Base-by-base conservation (phyloP, 2,329 filamentous ascomycete species). In the Venturiaceae sp. region DNA sequence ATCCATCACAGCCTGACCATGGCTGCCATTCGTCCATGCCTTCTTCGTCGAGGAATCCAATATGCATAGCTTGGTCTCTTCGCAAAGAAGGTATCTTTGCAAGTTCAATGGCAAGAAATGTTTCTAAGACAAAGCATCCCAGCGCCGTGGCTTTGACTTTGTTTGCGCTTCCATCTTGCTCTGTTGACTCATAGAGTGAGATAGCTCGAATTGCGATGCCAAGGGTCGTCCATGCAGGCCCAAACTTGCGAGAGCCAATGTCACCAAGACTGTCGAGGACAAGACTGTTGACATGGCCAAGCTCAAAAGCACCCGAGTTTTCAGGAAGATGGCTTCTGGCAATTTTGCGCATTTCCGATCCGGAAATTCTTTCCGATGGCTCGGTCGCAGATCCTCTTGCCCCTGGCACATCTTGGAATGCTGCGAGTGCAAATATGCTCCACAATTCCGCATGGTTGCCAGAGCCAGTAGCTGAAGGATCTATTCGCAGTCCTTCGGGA, bases 11-110 rank as follows among this genome's bases (percentile, higher is more conserved):
- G 28, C 83, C 80, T 19, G 77, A 76, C 87, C 87, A 90, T 1
- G 84, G 83, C 63, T 87, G 83, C 86, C 86, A 90, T 71, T 90
- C 86, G 65, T 90, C 87, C 21, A 86, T 72, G 1, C 84, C 84
- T 63, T 87, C 83, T 67, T 88, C 84, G 28, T 82, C 76, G 2
- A 87, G 72, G 2, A 72, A 69, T 9, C 78, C 77, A 32, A 77
- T 66, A 37, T 70, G 68, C n/a, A 74, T 69, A 28, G 82, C 67
- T 55, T 82, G 78, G 14, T 75, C 72, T 9, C 70, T 66, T 58
- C 71, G 72, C 6, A 85, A 73, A 65, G 81, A 79, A 2, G 80
- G 74, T 9, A 74, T 70, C 34, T 75, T 75, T n/a, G 75, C 71
- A 3, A 83, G 71, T 8, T 79, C 74, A 19, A 80, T 67, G 8